A percentile compares a stretch with the other conserved stretches of the same genome.
Conservation (phyloP, 495 filamentous ascomycete genomes). For the Tuber calosporum region DNA sequence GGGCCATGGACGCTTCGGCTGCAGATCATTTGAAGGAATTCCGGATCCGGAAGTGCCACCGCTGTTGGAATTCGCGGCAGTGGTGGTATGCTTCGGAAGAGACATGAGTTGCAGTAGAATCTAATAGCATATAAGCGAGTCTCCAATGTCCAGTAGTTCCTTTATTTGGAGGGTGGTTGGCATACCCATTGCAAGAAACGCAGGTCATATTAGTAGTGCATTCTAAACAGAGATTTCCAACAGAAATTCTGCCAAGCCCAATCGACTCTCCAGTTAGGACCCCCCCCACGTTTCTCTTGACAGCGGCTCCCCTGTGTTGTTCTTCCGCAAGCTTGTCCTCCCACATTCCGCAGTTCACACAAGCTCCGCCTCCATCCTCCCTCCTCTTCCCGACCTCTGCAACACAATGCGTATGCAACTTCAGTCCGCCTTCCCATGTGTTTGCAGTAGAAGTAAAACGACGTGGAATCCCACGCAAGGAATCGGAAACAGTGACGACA, state of each 20-base stretch:
- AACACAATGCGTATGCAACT: conserved; percentile 29
- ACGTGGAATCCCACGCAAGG: neutral
- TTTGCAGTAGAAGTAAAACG: neutral
- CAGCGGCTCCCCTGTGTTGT: neutral
- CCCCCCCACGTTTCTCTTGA: conserved; percentile 20
- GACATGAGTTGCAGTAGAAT: conserved; percentile 24
- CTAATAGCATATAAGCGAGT: neutral
- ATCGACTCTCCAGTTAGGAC: conserved; percentile 21
- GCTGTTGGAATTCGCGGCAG: conserved; percentile 15
- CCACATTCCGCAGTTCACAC: conserved; percentile 36
- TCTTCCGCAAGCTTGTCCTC: conserved; percentile 26
- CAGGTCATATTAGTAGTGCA: conserved; percentile 34
- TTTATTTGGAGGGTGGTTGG: neutral
- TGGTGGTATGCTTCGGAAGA: neutral
- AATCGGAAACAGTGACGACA: neutral
- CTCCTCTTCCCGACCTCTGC: conserved; percentile 31
- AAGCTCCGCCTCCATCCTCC: conserved; percentile 18
- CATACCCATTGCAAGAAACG: conserved; percentile 27
- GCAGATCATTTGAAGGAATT: conserved; percentile 21
- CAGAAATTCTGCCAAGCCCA: conserved; percentile 20
- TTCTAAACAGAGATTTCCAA: conserved; percentile 32
- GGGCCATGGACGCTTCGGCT: conserved; percentile 15
- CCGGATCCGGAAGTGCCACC: neutral
- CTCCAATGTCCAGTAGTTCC: neutral
- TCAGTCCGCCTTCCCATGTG: neutral